Conservation (phyloP, 257 asterid genomes). For the Fraxinus excelsior region DNA sequence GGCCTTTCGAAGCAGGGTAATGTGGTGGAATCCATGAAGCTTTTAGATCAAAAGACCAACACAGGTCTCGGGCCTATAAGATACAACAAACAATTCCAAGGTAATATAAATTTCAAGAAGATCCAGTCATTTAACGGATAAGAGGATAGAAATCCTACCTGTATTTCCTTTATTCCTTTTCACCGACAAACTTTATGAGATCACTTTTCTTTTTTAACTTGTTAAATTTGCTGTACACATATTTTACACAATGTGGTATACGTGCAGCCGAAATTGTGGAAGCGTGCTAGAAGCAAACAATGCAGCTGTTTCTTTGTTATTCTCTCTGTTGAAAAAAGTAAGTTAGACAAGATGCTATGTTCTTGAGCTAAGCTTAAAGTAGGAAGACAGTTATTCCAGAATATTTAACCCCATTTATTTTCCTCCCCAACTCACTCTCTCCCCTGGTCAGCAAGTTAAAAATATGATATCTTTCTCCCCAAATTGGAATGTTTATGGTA, state of each 20-base stretch:
- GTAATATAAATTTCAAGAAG: slow-evolving; percentile 20
- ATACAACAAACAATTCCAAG: slow-evolving; percentile 33
- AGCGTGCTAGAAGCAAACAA: slow-evolving; percentile 21
- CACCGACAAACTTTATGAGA: slow-evolving; percentile 3
- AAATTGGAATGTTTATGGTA: not conserved
- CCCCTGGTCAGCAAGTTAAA: not conserved
- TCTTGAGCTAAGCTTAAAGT: not conserved
- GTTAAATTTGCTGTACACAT: not conserved
- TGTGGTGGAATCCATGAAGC: slow-evolving; percentile 42
- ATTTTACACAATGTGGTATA: slow-evolving; percentile 7
- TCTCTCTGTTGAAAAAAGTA: slow-evolving; percentile 26
- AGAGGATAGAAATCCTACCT: not conserved
- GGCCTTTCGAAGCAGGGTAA: slow-evolving; percentile 45
- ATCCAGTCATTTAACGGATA: not conserved
- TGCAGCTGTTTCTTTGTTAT: slow-evolving; percentile 4
- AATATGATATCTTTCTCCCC: not conserved
- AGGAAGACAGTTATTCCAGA: not conserved
- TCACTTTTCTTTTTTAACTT: not conserved
- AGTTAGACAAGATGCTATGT: slow-evolving; percentile 13
- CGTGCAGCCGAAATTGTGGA: slow-evolving; percentile 40
- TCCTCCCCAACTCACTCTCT: not conserved
- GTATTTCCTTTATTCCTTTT: not conserved
- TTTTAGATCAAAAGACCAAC: slow-evolving; percentile 46
- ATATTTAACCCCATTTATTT: not conserved
- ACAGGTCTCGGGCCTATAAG: slow-evolving; percentile 34